A percentile compares a stretch with the other conserved stretches of the same genome.
phyloP scores from a whole-genome alignment of 441 rosid genomes.

The Omphalea diandra region DNA sequence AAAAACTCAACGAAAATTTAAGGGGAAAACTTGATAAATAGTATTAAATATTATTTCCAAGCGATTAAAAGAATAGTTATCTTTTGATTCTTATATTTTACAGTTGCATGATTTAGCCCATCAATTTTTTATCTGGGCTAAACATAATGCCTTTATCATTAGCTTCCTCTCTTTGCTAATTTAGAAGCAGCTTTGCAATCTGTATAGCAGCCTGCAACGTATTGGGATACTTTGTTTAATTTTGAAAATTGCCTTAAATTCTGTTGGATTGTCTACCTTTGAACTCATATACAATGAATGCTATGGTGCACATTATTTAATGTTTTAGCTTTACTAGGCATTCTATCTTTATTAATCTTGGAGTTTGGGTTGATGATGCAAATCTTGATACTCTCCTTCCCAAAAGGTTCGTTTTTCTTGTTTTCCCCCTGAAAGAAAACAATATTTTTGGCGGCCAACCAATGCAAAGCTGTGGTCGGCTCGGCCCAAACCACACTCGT shows the following conservation, averaged over 20 bases:
- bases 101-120: background rate
- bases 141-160: background rate
- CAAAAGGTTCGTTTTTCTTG: too few relatives aligned
- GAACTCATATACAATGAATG: background rate
- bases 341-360: background rate
- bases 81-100: background rate
- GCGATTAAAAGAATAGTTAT: too few relatives aligned
- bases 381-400: background rate
- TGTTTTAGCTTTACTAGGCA: background rate
- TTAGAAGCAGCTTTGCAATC: too few relatives aligned
- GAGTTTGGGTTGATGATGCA: background rate
- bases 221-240: background rate
- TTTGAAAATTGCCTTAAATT: background rate
- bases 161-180: too few relatives aligned
- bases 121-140: slow-evolving; percentile 11
- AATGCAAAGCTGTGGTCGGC: too few relatives aligned
- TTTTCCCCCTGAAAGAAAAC: too few relatives aligned
- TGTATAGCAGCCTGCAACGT: background rate
- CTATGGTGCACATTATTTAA: background rate
- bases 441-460: too few relatives aligned
- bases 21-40: slow-evolving; percentile 35
- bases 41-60: too few relatives aligned
- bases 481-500: too few relatives aligned
- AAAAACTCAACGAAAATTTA: slow-evolving; percentile 75
- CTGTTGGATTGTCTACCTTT: background rate